Base-by-base conservation (phyloP, 345 rosid species). In the Acer negundo region DNA sequence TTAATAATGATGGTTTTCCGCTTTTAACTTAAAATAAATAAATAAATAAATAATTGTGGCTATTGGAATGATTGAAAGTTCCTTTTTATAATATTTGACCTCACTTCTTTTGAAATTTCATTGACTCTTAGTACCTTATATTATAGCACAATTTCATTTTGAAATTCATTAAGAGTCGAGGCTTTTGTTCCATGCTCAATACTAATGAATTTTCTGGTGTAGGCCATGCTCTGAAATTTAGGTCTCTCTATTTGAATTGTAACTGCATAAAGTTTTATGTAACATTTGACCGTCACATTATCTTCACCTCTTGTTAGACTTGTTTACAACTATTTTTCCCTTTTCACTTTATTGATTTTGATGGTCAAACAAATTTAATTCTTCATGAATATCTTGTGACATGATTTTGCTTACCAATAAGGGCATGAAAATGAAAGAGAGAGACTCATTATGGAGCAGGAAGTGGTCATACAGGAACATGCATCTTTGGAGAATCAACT, bases 391-490 rank as follows among this genome's bases (percentile, higher is more conserved):
- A 22, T 68, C 47, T 26, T 77, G 49, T 20, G 62, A 11, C 75
- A 67, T 80, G 76, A 23, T 81, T 70, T 77, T 80, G n/a, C 46
- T 70, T 75, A 35, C 51, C 72, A 53, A 62, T 64, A 95, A 95
- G 90, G 87, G 28, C 94, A 90, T 84, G 90, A 80, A 84, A 92
- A 90, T 80, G 93, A 92, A 84, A 90, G 80, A 53, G 96, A 95
- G 88, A 90, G 83, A 80, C 90, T 93, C 71, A 79, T 89, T 73
- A 90, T 92, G 98, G 97, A 95, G 78, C 89, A 86, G 86, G 97
- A 95, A 85, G 96, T 95, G 62, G 86, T 93, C 55, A 66, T 75
- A 53, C 85, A 87, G 67, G 97, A 93, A 81, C 85, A 80, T 49
- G 83, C 86, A 51, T 89, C 93, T 75, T 80, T 92, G 84, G 97